These are phyloP conservation scores for Colletotrichum brevisporum DNA, from an alignment of 2,329 filamentous ascomycete species.

Conservation along the genomic window DNA sequence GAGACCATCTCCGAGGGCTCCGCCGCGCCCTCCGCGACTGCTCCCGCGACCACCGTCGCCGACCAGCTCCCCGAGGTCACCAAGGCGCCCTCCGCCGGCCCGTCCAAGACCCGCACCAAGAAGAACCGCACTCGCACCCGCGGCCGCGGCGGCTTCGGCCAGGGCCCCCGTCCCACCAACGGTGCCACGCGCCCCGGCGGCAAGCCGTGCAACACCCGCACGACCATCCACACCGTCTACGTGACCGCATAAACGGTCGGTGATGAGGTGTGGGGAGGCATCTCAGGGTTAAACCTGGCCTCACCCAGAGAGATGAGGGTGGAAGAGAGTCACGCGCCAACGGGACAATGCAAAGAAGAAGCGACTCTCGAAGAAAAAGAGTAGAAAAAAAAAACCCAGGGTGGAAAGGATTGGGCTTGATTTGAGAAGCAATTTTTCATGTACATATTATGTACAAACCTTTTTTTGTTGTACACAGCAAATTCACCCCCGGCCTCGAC, in stretches of 20 bases:
- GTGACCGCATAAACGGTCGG: conserved; percentile 4
- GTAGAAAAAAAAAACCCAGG: background rate
- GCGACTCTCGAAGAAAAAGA: conserved; percentile 3
- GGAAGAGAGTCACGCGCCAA: background rate
- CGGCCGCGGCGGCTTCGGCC: conserved; percentile 7
- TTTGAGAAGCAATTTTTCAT: conserved; percentile 22
- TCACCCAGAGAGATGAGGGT: background rate
- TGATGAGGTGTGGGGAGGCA: background rate
- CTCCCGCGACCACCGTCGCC: conserved; percentile 10
- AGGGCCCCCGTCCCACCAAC: conserved; percentile 17
- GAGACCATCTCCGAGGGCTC: conserved; percentile 18
- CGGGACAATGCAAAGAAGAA: background rate
- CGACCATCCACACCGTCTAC: conserved; percentile 24
- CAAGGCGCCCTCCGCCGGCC: conserved; percentile 1
- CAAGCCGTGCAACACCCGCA: conserved; percentile 15
- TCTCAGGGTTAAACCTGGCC: background rate
- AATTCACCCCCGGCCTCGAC: background rate
- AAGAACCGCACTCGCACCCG: conserved; percentile 19
- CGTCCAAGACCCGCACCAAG: conserved; percentile 24
- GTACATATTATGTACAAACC: conserved; percentile 36
- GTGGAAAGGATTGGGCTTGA: conserved; percentile 5
- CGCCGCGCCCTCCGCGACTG: background rate
- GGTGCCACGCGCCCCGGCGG: background rate
- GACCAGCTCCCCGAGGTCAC: conserved; percentile 20
- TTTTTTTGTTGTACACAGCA: conserved; percentile 29